Base-by-base conservation (phyloP, 805 yeast genomes). In the Hagleromyces aurorensis region DNA sequence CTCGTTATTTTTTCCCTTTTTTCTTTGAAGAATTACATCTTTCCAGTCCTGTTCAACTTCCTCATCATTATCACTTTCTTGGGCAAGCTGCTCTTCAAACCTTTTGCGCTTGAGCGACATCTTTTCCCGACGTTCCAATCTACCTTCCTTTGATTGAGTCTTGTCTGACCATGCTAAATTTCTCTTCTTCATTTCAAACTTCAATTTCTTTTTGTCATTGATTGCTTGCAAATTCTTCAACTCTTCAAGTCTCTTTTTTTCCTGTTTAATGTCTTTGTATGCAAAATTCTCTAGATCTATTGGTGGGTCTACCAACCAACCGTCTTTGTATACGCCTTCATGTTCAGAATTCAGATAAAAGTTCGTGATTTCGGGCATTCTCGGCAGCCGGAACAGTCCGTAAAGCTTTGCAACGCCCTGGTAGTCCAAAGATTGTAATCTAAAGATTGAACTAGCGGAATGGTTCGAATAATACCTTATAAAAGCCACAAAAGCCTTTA, bases 391-490 rank as follows among this genome's bases (percentile, higher is more conserved):
- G 23, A 83, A 57, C 2, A 91, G 56, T 1, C 96, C 94, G 54
- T 81, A 86, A 62, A 82, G 66, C 40, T 64, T 69, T 1, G 91
- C 94, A 6, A 81, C 40, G 0, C 78, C 80, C 15, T 76, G 51
- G 43, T 80, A 80, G 51, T 89, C 93, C 32, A 91, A 57, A 6
- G 73, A 57, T 29, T 70, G 70, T 14, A 83, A 44, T 39, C 97
- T 65, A 62, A 91, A 91, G 11, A 91, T 89, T 0, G 96, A 86
- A 4, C 78, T 63, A 0, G 96, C 94, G 8, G 79, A 58, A 57
- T 91, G 99, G 50, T 86, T 87, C 9, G 86, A 72, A 51, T 91
- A 91, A 50, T 82, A 82, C 33, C 81, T 69, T 3, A 85, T 69
- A 49, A 76, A 89, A 1, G 86, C 86, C 21, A 91, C 93, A 50